These are phyloP conservation scores for Neurospora africana DNA, from an alignment of 495 filamentous ascomycete species.

Conservation along the genomic window DNA sequence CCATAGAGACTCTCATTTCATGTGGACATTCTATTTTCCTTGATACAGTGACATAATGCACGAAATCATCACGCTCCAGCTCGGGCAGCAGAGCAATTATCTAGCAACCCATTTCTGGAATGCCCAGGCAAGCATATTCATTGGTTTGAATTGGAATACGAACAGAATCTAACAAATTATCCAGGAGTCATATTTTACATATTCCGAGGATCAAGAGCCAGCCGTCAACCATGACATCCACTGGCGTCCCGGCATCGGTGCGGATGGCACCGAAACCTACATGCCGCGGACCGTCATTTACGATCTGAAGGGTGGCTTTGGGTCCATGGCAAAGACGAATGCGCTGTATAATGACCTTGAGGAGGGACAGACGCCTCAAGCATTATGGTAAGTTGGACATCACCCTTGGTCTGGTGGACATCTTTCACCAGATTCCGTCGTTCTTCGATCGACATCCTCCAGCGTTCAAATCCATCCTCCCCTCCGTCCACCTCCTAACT, in stretches of 20 bases:
- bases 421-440: not conserved
- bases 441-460: not conserved
- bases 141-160: not conserved
- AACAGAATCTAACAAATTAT: constrained; percentile 3
- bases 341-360: constrained; percentile 66
- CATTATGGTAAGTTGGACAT: constrained; percentile 46
- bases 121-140: constrained; percentile 44
- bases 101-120: constrained; percentile 99
- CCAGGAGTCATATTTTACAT: constrained; percentile 98
- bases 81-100: constrained; percentile 89
- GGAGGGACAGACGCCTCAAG: constrained; percentile 32
- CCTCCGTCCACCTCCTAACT: not conserved
- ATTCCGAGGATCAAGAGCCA: constrained; percentile 54
- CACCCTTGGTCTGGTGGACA: not conserved
- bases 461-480: not conserved
- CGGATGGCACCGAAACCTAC: constrained; percentile 78
- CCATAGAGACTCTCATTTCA: no score
- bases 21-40: no score
- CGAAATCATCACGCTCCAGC: constrained; percentile 89
- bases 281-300: constrained; percentile 88
- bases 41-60: constrained; percentile 51
- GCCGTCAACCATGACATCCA: constrained; percentile 84
- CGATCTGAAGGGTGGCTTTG: constrained; percentile 87
- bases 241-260: constrained; percentile 78
- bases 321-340: constrained; percentile 76